A percentile compares a stretch with the other conserved stretches of the same genome.
These are phyloP conservation scores for Gaertneriomyces semiglobifer DNA, from an alignment of 192 early-diverging fungal species.

Conservation along the genomic window DNA sequence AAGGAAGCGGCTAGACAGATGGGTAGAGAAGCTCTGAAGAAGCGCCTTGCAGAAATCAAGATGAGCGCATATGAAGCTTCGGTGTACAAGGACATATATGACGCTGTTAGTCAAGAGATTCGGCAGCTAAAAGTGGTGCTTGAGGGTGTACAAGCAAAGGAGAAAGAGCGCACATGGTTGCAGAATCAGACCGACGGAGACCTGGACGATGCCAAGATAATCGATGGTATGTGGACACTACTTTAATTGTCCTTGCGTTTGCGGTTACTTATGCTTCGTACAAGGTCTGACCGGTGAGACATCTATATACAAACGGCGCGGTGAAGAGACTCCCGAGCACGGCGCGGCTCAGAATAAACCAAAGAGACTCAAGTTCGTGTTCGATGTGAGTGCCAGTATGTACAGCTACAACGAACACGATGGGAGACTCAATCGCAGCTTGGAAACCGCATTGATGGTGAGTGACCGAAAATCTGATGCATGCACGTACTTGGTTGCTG, in stretches of 20 bases:
- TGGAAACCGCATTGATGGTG: constrained; percentile 45
- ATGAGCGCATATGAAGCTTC: constrained; percentile 68
- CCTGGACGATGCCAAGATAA: constrained; percentile 74
- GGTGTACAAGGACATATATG: constrained; percentile 32
- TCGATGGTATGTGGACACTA: constrained; percentile 16
- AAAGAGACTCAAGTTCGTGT: constrained; percentile 73
- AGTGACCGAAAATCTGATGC: background rate
- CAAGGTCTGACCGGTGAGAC: constrained; percentile 74
- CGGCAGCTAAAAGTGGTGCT: constrained; percentile 72
- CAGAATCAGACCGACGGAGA: constrained; percentile 76
- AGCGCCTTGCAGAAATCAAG: constrained; percentile 63
- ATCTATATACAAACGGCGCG: constrained; percentile 75
- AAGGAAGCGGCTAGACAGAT: constrained; percentile 53
- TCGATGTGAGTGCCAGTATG: constrained; percentile 69
- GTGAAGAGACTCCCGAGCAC: constrained; percentile 70
- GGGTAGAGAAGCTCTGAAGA: constrained; percentile 68
- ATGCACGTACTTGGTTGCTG: background rate
- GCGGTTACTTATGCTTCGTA: constrained; percentile 21
- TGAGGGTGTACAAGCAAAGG: constrained; percentile 71
- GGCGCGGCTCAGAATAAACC: constrained; percentile 69
- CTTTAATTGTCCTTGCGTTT: background rate
- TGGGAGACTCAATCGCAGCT: constrained; percentile 34
- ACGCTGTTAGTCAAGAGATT: constrained; percentile 65
- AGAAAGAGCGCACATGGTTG: constrained; percentile 81
- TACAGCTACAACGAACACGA: constrained; percentile 45